phyloP scores from a whole-genome alignment of 2,329 filamentous ascomycete genomes.

The Beauveria sp. region DNA sequence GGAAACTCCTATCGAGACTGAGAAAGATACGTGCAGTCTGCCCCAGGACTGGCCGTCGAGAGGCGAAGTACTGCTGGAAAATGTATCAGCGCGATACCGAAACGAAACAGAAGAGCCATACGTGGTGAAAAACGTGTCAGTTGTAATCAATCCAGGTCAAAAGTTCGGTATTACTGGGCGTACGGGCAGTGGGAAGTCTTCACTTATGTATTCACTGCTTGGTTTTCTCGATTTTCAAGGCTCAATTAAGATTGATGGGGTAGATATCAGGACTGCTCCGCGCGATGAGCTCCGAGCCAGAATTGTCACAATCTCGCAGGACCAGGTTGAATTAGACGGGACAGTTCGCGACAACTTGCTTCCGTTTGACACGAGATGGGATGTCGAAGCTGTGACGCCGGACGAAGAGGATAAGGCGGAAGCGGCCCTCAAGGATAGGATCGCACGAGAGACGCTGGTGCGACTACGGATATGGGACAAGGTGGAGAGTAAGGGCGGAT shows the following conservation, averaged over 20 bases:
- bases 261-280: background rate
- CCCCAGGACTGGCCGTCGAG: background rate
- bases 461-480: background rate
- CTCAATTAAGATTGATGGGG: background rate
- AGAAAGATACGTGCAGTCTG: background rate
- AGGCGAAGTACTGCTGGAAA: background rate
- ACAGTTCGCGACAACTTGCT: background rate
- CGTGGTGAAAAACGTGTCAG: background rate
- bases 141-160: background rate
- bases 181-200: slow-evolving; percentile 3
- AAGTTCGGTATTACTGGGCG: background rate
- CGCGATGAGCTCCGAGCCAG: background rate
- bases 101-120: background rate
- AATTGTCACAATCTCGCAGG: slow-evolving; percentile 16
- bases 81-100: background rate
- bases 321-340: slow-evolving; percentile 13
- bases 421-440: background rate
- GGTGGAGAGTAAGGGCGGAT: background rate
- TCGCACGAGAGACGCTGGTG: background rate
- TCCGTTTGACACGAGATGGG: background rate
- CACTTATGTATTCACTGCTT: background rate
- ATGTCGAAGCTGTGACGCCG: background rate
- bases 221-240: background rate
- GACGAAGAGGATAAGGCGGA: background rate
- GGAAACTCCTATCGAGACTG: background rate